phyloP scores from a whole-genome alignment of 2,329 filamentous ascomycete species.

The Botrytis galanthina region DNA sequence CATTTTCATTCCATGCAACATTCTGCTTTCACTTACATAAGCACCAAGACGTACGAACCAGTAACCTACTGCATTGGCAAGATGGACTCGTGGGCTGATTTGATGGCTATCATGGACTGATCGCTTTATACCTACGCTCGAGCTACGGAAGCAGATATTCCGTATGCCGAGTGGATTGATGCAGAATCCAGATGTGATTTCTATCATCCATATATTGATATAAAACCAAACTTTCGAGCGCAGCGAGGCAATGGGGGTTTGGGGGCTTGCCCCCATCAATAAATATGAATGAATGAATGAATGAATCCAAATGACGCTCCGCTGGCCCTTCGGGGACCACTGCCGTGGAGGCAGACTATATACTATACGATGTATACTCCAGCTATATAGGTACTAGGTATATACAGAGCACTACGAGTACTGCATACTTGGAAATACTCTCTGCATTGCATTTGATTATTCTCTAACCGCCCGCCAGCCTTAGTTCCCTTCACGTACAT shows the following conservation, averaged over 20 bases:
- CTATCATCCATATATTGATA: no score
- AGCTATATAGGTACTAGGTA: no score
- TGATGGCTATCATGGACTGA: background rate
- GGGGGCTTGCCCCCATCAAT: background rate
- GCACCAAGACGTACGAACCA: background rate
- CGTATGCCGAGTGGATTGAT: background rate
- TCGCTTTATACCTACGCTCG: background rate
- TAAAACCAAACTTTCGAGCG: background rate
- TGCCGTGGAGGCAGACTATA: conserved; percentile 1
- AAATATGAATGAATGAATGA: background rate
- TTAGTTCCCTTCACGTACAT: background rate
- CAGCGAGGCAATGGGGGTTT: background rate
- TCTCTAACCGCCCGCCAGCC: background rate
- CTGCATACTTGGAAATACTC: background rate
- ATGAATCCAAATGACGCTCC: background rate
- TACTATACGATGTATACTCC: no score
- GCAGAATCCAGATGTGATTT: background rate
- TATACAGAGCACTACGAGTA: no score
- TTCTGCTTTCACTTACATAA: background rate
- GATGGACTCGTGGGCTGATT: background rate
- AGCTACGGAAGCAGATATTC: background rate
- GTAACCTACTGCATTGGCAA: background rate
- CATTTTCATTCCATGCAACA: background rate
- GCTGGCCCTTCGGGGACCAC: background rate
- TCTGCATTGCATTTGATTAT: background rate